phyloP scores from a whole-genome alignment of 2,329 filamentous ascomycete species.

The Colletotrichum agaves region DNA sequence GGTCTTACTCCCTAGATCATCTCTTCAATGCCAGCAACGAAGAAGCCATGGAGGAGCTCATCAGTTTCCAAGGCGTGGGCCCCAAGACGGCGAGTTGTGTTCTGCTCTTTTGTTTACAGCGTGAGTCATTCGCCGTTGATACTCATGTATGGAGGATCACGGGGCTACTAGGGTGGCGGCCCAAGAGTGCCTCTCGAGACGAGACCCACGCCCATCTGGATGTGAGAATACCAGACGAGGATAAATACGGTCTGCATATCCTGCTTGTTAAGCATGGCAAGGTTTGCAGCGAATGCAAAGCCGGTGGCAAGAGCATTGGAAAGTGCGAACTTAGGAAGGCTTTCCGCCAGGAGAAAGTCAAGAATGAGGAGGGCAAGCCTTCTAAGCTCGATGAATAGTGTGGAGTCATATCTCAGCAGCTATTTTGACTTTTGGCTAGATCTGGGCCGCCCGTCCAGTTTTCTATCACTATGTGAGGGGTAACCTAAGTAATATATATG shows the following conservation, averaged over 20 bases:
- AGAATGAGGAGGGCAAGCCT: slow-evolving; percentile 36
- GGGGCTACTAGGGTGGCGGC: slow-evolving; percentile 61
- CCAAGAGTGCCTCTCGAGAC: slow-evolving; percentile 52
- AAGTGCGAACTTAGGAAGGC: slow-evolving; percentile 54
- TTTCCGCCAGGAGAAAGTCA: slow-evolving; percentile 46
- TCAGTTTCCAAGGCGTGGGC: slow-evolving; percentile 62
- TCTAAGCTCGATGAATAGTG: neutral
- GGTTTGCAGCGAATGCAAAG: slow-evolving; percentile 56
- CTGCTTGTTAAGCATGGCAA: slow-evolving; percentile 60
- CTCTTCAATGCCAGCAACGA: slow-evolving; percentile 55
- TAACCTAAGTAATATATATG: too few relatives aligned
- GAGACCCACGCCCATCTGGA: slow-evolving; percentile 63
- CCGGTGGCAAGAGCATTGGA: slow-evolving; percentile 52
- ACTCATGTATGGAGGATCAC: slow-evolving; percentile 63
- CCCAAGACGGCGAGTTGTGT: slow-evolving; percentile 67
- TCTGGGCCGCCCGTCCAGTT: too few relatives aligned
- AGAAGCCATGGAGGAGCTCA: slow-evolving; percentile 61
- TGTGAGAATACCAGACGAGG: slow-evolving; percentile 55
- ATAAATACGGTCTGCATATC: slow-evolving; percentile 63
- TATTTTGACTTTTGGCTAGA: too few relatives aligned
- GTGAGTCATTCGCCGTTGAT: slow-evolving; percentile 63
- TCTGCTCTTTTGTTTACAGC: slow-evolving; percentile 60
- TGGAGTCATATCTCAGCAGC: too few relatives aligned
- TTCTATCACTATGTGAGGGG: too few relatives aligned
- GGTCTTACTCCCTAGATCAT: slow-evolving; percentile 60